Base-by-base conservation (phyloP, 208 protist species). In the Wallacemonas sp. region DNA sequence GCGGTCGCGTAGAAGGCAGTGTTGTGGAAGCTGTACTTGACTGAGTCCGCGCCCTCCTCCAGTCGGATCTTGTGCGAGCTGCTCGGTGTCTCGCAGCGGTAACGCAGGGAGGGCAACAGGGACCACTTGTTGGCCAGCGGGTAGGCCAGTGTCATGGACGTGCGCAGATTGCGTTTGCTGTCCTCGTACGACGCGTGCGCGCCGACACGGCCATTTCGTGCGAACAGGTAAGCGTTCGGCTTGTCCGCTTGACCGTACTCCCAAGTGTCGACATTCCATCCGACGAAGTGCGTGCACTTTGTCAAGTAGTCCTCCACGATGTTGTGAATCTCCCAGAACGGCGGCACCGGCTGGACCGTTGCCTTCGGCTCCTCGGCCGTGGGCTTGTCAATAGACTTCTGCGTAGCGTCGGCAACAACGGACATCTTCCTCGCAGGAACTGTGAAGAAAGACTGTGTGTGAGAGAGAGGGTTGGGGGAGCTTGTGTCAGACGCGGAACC, bases 251-350 rank as follows among this genome's bases (percentile, higher is more conserved):
- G 38, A 4, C 38, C 64, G 3, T 74, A 41, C 61, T 90, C 74
- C 1, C 44, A 64, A 2, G 82, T 65, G 46, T 87, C 76, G 32
- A 94, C 39, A 19, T 49, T 47, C 70, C 78, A 90, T 0, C 83
- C 83, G 23, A 29, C 17, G 11, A 79, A 68, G 1, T 66, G 29
- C 19, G 47, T 70, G 32, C 76, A 73, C 54, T 78, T 76, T 0
- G 68, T 88, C 30, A 87, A 34, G 63, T 79, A 86, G 39, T 80
- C 64, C 57, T 76, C 78, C 1, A 94, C 88, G 4, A 68, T 76
- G 43, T 74, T 63, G 26, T 49, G 21, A 0, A 94, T 39, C 21
- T 86, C 70, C 27, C 56, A 66, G 67, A 79, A 94, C 23, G 34
- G 52, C 41, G 67, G 65, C 0, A 68, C 62, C 12, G 76, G 64